Evolutionary conservation across 208 protist genomes (phyloP), one percentile per base, ranked within the genome.

Genomic region (Wallacemonas sp.): DNA sequence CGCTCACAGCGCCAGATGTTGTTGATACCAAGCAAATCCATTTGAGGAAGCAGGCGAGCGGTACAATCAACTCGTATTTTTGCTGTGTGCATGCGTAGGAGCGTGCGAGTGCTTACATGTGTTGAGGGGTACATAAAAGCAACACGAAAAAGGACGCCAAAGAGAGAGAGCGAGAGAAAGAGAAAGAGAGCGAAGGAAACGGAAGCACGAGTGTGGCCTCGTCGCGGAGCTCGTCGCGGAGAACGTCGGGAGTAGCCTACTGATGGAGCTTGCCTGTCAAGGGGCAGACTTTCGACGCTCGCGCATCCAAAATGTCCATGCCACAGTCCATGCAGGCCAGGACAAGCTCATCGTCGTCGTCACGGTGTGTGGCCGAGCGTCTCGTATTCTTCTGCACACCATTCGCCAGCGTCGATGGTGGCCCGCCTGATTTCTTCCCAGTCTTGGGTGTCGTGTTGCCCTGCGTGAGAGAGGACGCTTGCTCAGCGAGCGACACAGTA

Each of bases 251-350:
- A 9, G 8, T 15, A 8, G 21, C 28, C 72, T 47, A 89, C 17
- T 53, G 41, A 65, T 91, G 81, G 1, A 79, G 41, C 56, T 82
- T 81, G 9, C 70, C 78, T 0, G 84, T 81, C 17, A 91, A 36
- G 8, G 84, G 79, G 63, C 81, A 91, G n/a, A 85, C 19, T 0
- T 45, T 15, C 2, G 6, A 46, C 19, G 42, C 46, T 21, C 39
- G 54, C 22, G 60, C 42, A 27, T 88, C 79, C 15, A 45, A 27
- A 27, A 91, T 91, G 19, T 79, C 71, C 30, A 62, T 55, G 8
- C 81, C 80, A 45, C 84, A 91, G 59, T 91, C 84, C 12, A 72
- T 66, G 62, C 80, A 91, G 44, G 80, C 68, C 11, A 91, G 70
- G 15, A 88, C 78, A 15, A 88, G 66, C 11, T 88, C 72, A 12